A percentile compares a stretch with the other conserved stretches of the same genome.
Conservation (phyloP, 768 basidiomycete genomes). For the Amyloporia xantha region DNA sequence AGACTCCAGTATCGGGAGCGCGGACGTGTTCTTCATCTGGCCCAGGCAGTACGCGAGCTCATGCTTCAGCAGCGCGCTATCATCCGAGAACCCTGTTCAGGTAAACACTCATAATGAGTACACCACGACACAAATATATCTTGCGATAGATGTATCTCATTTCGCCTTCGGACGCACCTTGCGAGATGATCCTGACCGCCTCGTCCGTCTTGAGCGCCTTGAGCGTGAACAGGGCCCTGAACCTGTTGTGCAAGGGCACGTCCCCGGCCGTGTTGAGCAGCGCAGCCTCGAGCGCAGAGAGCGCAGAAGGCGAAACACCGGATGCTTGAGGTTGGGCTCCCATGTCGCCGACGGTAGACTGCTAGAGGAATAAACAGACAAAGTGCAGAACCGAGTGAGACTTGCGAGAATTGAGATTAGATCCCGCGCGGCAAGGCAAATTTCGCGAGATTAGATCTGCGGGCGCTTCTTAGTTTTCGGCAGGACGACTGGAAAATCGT, state of each 20-base stretch:
- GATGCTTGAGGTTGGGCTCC: conserved; percentile 4
- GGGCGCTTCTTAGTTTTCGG: too few species aligned
- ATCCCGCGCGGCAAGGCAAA: conserved; percentile 15
- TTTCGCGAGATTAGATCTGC: conserved; percentile 20
- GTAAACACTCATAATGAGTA: neutral
- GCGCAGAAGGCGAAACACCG: conserved; percentile 34
- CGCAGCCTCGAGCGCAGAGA: conserved; percentile 61
- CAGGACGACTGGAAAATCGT: too few species aligned
- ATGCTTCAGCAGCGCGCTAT: conserved; percentile 89
- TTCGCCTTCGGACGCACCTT: conserved; percentile 43
- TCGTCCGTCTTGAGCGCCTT: conserved; percentile 76
- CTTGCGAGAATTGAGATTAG: conserved; percentile 17
- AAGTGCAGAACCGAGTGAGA: neutral
- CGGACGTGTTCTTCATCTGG: conserved; percentile 70
- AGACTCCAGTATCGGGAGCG: conserved; percentile 71
- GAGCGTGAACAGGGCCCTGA: conserved; percentile 87
- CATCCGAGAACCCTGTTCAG: conserved; percentile 68
- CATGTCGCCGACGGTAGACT: too few species aligned
- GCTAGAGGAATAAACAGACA: neutral
- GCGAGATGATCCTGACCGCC: conserved; percentile 79
- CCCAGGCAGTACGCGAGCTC: conserved; percentile 97
- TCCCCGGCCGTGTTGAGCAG: conserved; percentile 73
- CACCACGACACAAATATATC: too few species aligned
- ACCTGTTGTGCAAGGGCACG: conserved; percentile 78
- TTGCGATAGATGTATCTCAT: too few species aligned